Evolutionary conservation across 1,284 basidiomycete species (phyloP), one percentile per base, ranked within the genome.

Genomic region (Trichosporon coremiiforme): DNA sequence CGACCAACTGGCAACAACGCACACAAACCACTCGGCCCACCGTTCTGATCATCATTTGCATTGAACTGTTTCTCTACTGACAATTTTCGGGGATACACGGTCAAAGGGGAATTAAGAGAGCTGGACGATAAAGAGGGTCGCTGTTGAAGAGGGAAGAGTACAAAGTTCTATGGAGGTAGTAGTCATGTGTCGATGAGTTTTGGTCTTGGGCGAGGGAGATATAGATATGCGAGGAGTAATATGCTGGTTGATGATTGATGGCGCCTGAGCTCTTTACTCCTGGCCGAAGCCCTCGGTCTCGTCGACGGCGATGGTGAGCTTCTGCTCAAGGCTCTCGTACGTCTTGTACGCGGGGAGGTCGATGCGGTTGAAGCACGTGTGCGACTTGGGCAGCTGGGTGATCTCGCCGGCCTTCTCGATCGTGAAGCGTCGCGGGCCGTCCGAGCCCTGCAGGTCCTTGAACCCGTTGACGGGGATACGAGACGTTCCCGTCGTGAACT

Each of bases 381-480:
- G 86, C 76, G 90, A 91, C 84, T 94, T 90, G 8, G 94, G 95
- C 71, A 96, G 84, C 75, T 94, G 93, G 55, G 89, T 89, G 36
- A 93, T 91, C 82, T 96, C 93, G n/a, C 94, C 94, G 64, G 91
- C 92, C 84, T 96, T 97, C 85, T 97, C 95, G 75, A 98, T 96
- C 15, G 94, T 97, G 84, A 97, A 97, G 71, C 94, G 87, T 66
- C 94, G 87, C 4, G 97, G 96, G 0, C 96, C 96, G 82, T 99
- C 96, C 0, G 93, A 95, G 7, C 96, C 96, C 84, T 98, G 96
- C 33, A 99, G 86, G 79, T 99, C 97, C 84, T 98, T 98, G 88
- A 99, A 99, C 1, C 97, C 97, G 83, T 98, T 98, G 82, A 99
- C 97, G 5, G 97, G 97, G 69, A 99, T 94, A 76, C 96, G 88